Base-by-base conservation (phyloP, 2,329 filamentous ascomycete genomes). In the Blumeria hordei region DNA sequence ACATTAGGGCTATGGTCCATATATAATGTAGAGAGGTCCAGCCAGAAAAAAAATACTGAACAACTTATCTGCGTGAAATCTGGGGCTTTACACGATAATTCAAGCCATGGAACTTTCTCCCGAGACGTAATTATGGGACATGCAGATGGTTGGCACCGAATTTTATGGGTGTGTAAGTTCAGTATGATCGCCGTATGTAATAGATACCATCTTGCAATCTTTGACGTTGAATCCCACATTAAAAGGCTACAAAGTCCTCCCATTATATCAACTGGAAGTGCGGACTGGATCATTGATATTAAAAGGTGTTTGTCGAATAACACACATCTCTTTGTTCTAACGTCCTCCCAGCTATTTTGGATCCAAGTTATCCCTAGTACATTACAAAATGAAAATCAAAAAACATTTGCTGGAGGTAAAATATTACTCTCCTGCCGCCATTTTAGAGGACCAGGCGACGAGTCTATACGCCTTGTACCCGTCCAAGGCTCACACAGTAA, bases 1-100 rank as follows among this genome's bases (percentile, higher is more conserved):
- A 71, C 77, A 54, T 68, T 68, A 36, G 83, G 82, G 1, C 70
- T 69, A 56, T 88, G 83, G 84, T 78, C 70, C 45, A 65, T 86
- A 3, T 86, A 81, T 78, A 72, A 83, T 57, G 57, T 66, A 43
- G 64, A 66, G 52, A 59, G 57, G 7, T 39, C 51, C 14, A 57
- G 57, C 37, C 54, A 33, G 12, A 62, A 58, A 18, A 51, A 49
- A 3, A 45, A 45, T 5, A 41, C 49, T 3, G 53, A 58, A 49
- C 35, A 58, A 32, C 37, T 63, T 3, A 34, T 58, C n/a, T 9
- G 58, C 9, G 61, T 56, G 7, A 64, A 60, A 32, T 56, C 44
- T 10, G 64, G 61, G 14, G 36, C 59, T 35, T 58, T 66, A 8
- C 59, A 62, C 50, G 62, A 65, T 51, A 58, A 57, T 55, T 55